Conservation (phyloP, 2,329 filamentous ascomycete genomes). For the Colletotrichum sp. region DNA sequence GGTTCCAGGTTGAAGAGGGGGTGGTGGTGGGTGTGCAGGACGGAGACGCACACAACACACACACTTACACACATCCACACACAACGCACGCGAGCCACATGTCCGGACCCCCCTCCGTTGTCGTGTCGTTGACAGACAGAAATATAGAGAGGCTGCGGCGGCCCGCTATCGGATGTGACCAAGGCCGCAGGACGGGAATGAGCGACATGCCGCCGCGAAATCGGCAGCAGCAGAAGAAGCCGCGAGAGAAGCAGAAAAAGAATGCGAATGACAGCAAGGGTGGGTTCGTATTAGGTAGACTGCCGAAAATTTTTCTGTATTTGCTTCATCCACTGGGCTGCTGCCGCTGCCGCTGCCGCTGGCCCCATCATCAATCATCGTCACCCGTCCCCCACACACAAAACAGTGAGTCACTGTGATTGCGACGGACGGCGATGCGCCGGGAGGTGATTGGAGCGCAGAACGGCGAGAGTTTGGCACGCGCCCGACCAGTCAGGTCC, state of each 20-base stretch:
- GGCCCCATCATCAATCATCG: neutral
- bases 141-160: neutral
- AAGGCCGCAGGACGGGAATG: neutral
- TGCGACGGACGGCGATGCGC: slow-evolving; percentile 8
- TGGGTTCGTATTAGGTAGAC: neutral
- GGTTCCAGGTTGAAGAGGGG: neutral
- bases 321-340: neutral
- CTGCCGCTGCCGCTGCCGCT: neutral
- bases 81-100: neutral
- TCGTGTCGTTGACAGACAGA: neutral
- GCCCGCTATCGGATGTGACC: slow-evolving; percentile 10
- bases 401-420: neutral
- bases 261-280: neutral
- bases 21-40: neutral
- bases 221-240: neutral
- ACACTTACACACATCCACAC: neutral
- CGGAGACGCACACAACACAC: neutral
- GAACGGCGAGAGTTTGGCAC: neutral
- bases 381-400: neutral
- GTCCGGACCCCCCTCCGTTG: neutral
- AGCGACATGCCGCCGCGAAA: neutral
- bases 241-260: neutral
- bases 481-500: slow-evolving; percentile 7
- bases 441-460: slow-evolving; percentile 17
- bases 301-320: neutral